Conservation (phyloP, 768 basidiomycete species). For the Leccinum subtestaceum region DNA sequence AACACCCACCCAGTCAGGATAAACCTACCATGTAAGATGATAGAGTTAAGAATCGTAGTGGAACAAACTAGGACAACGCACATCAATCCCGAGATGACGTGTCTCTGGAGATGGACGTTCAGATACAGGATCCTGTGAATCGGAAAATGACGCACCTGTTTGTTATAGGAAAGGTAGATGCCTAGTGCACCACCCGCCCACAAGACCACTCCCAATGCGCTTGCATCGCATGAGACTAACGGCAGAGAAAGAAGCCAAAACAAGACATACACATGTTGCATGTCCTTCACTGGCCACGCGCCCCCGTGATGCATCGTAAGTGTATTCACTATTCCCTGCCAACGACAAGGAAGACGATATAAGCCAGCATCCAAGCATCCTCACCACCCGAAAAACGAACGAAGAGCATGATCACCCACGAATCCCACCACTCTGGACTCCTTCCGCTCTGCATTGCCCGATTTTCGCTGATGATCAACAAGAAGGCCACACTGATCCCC, state of each 20-base stretch:
- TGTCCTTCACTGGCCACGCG: conserved; percentile 85
- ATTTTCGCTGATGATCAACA: conserved; percentile 71
- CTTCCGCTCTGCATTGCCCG: conserved; percentile 70
- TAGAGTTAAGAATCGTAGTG: background rate
- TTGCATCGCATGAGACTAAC: conserved; percentile 25
- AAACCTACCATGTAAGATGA: conserved; percentile 44
- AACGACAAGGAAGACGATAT: background rate
- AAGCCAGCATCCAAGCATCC: background rate
- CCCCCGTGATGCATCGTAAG: conserved; percentile 88
- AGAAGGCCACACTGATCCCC: conserved; percentile 73
- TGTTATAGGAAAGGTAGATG: conserved; percentile 75
- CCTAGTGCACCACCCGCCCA: conserved; percentile 92
- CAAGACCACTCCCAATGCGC: conserved; percentile 58
- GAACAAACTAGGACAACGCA: conserved; percentile 33
- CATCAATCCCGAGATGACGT: conserved; percentile 78
- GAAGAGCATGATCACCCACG: conserved; percentile 58
- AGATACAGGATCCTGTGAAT: background rate
- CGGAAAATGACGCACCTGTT: conserved; percentile 50
- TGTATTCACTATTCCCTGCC: conserved; percentile 63
- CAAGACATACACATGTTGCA: conserved; percentile 82
- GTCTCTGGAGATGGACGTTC: conserved; percentile 44
- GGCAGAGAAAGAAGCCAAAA: background rate
- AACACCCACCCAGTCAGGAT: conserved; percentile 93
- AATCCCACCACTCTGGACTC: conserved; percentile 84
- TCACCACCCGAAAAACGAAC: conserved; percentile 34